Base-by-base conservation (phyloP, 2,329 filamentous ascomycete genomes). In the Ophiostoma novo-ulmi region DNA sequence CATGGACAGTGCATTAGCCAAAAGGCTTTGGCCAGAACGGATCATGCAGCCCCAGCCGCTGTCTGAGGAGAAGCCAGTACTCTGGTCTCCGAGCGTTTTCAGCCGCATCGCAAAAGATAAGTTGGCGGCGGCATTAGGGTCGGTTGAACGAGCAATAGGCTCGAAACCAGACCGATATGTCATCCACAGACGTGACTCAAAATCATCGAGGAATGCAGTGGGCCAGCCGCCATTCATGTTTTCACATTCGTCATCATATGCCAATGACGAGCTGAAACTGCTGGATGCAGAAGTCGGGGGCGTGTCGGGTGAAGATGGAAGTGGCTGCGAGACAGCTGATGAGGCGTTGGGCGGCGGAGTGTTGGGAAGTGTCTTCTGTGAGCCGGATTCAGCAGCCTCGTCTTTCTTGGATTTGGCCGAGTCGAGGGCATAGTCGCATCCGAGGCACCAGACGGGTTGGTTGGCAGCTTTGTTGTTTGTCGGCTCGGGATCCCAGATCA, bases 11-110 rank as follows among this genome's bases (percentile, higher is more conserved):
- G 94, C 86, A 79, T 98, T 99, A 64, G 94, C 94, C 61, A 99
- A 83, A 36, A 99, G 84, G 76, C 92, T 94, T 81, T 99, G 95
- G 3, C 95, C 95, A 6, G 94, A 97, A 72, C 95, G 85, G 75
- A 99, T 98, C 95, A 99, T 99, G 78, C 95, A 99, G 0, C 95
- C 95, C 93, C 96, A 99, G 69, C 95, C 95, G 11, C 92, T 94
- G 78, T 99, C 95, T 1, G 93, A 94, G 13, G 92, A 91, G 80
- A 98, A 99, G 5, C 92, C 93, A 36, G 14, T 48, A 3, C 85
- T 85, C 71, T 92, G 87, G 67, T 97, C 92, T 13, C 88, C 85
- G 6, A 98, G 82, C 76, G 85, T 94, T 76, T 93, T 91, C 75
- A 98, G 83, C 68, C 93, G 89, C 80, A 97, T 94, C 1, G 92